Conservation (phyloP, 2,329 filamentous ascomycete genomes). For the Penicillium sclerotigenum region DNA sequence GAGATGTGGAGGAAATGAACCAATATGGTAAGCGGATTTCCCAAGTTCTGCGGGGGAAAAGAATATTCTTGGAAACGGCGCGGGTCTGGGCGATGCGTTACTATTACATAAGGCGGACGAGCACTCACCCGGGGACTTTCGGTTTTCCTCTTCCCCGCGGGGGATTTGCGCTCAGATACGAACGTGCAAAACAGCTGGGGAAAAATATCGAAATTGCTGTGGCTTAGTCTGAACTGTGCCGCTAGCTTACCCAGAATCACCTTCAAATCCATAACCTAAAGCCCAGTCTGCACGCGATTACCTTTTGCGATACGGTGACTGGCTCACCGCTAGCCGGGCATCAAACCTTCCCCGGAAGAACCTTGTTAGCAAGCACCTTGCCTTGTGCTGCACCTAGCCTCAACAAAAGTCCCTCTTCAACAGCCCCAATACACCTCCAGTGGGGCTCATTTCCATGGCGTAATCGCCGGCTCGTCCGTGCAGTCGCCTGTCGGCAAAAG, state of each 20-base stretch:
- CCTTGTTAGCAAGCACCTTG: background rate
- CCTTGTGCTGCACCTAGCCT: background rate
- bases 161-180: constrained; percentile 4
- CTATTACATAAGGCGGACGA: constrained; percentile 10
- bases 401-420: background rate
- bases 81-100: background rate
- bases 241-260: background rate
- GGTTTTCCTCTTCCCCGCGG: constrained; percentile 20
- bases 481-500: constrained; percentile 29
- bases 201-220: background rate
- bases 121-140: constrained; percentile 12
- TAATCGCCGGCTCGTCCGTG: constrained; percentile 12
- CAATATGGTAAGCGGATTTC: constrained; percentile 5
- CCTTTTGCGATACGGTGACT: constrained; percentile 17
- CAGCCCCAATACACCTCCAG: background rate
- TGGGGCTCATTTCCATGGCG: constrained; percentile 14
- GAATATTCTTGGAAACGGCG: background rate
- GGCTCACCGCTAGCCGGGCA: constrained; percentile 18
- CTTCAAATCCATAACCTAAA: background rate
- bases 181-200: background rate
- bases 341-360: constrained; percentile 17
- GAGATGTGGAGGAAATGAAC: background rate
- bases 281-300: constrained; percentile 6
- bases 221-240: background rate
- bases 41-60: background rate